A percentile compares a stretch with the other conserved stretches of the same genome.
phyloP scores from a whole-genome alignment of 2,329 filamentous ascomycete genomes.

The Penicillium sp. region DNA sequence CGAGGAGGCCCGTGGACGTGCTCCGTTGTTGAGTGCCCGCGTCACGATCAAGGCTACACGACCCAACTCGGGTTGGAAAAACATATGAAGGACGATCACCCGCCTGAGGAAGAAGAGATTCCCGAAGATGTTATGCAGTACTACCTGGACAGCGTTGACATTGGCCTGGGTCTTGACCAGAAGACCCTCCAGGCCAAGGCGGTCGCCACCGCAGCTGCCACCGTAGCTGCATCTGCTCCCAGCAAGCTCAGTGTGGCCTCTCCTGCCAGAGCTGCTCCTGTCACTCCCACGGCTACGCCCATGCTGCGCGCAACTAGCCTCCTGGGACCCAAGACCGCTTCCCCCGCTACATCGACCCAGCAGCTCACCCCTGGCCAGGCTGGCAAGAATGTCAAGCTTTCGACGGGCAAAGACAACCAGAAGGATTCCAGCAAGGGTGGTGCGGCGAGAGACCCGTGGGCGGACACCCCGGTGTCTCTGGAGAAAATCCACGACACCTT shows the following conservation, averaged over 20 bases:
- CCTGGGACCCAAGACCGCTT: slow-evolving; percentile 31
- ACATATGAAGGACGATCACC: slow-evolving; percentile 53
- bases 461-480: slow-evolving; percentile 35
- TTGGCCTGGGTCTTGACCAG: slow-evolving; percentile 44
- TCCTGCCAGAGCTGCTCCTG: slow-evolving; percentile 31
- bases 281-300: slow-evolving; percentile 27
- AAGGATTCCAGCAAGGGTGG: slow-evolving; percentile 24
- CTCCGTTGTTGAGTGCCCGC: slow-evolving; percentile 49
- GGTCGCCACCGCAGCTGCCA: slow-evolving; percentile 8
- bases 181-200: slow-evolving; percentile 18
- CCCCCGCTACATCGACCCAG: slow-evolving; percentile 32
- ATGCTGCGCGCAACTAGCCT: slow-evolving; percentile 35
- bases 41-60: slow-evolving; percentile 52
- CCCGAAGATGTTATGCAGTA: slow-evolving; percentile 56
- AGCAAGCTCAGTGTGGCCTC: slow-evolving; percentile 21
- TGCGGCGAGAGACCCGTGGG: slow-evolving; percentile 34
- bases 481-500: slow-evolving; percentile 39
- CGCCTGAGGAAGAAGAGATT: slow-evolving; percentile 38
- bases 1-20: slow-evolving; percentile 49
- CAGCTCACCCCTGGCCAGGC: slow-evolving; percentile 30
- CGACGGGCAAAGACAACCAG: slow-evolving; percentile 25
- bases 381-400: slow-evolving; percentile 26
- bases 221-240: slow-evolving; percentile 9
- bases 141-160: slow-evolving; percentile 50
- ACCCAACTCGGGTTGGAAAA: slow-evolving; percentile 52